Conservation (phyloP, 768 basidiomycete genomes). For the Boletus insuetus region DNA sequence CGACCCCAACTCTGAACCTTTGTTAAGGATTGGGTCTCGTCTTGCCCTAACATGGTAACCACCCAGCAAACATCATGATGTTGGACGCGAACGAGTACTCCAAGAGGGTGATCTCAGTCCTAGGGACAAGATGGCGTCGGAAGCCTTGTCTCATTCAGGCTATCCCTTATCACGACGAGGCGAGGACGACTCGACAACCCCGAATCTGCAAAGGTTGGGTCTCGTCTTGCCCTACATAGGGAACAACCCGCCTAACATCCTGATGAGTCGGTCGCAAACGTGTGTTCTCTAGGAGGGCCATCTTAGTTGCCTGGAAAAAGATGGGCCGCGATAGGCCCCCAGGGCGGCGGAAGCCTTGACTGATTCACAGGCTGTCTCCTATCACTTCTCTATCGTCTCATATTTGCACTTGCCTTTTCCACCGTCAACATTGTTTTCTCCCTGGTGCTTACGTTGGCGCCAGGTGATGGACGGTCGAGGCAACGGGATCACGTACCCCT, state of each 20-base stretch:
- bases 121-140: too few species aligned
- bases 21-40: too few species aligned
- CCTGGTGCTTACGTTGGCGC: background rate
- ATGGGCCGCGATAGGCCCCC: too few species aligned
- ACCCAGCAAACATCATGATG: too few species aligned
- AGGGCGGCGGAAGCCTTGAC: too few species aligned
- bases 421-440: background rate
- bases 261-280: background rate
- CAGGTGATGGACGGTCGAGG: background rate
- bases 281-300: slow-evolving; percentile 1
- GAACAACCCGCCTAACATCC: background rate
- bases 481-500: slow-evolving; percentile 5
- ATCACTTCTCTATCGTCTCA: background rate
- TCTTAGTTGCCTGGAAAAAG: background rate
- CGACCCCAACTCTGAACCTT: background rate
- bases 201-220: background rate
- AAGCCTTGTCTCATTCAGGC: too few species aligned
- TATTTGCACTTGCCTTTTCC: slow-evolving; percentile 1
- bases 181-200: too few species aligned
- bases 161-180: too few species aligned
- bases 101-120: too few species aligned
- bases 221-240: background rate
- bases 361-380: background rate
- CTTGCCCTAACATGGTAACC: too few species aligned
- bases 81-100: too few species aligned